Conservation (phyloP, 768 basidiomycete genomes). For the Sistotremastrum niveocremeum region DNA sequence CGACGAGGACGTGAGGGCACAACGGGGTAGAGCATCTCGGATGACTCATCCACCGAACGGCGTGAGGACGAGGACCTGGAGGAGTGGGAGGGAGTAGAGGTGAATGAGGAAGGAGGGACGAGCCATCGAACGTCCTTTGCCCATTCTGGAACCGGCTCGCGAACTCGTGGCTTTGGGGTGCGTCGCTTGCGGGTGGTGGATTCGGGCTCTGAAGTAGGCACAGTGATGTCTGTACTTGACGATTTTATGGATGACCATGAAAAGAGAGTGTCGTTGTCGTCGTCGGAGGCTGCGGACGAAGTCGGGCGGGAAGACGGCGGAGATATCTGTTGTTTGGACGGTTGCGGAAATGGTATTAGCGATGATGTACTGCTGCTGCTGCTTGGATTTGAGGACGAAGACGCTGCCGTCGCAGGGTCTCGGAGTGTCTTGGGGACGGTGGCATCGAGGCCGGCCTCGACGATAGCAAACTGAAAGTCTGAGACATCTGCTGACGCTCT, state of each 20-base stretch:
- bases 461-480: conserved; percentile 9
- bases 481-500: conserved; percentile 31
- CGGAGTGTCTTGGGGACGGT: conserved; percentile 9
- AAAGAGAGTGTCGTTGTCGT: conserved; percentile 29
- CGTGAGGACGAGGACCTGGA: conserved; percentile 2
- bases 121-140: conserved; percentile 58
- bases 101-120: conserved; percentile 19
- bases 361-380: conserved; percentile 16
- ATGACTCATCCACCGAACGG: too few species aligned
- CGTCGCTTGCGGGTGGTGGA: conserved; percentile 2
- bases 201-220: conserved; percentile 13
- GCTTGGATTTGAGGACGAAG: conserved; percentile 14
- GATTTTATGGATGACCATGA: conserved; percentile 22
- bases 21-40: conserved; percentile 17
- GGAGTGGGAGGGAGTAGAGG: conserved; percentile 1
- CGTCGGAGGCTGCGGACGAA: conserved; percentile 26
- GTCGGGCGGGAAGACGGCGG: conserved; percentile 19
- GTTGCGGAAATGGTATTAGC: conserved; percentile 6
- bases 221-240: conserved; percentile 10
- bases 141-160: conserved; percentile 47
- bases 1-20: conserved; percentile 5
- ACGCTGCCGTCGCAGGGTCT: conserved; percentile 12
- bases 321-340: conserved; percentile 11
- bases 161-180: conserved; percentile 1
- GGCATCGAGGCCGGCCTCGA: conserved; percentile 10